These are phyloP conservation scores for Cyclotella distinguenda DNA, from an alignment of 108 stramenopile species.

Conservation along the genomic window DNA sequence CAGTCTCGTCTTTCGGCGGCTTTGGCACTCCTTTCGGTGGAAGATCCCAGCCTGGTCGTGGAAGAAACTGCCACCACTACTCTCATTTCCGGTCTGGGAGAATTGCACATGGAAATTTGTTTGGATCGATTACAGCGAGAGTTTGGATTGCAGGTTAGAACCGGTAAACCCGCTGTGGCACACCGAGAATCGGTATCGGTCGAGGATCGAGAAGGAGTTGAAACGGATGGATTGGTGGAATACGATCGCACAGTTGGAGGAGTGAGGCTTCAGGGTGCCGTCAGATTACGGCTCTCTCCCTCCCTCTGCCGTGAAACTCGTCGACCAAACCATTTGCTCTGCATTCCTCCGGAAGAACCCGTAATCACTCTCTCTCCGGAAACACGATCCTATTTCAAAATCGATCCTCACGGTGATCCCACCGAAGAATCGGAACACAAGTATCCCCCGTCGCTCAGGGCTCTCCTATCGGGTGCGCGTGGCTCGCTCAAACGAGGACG, in stretches of 20 bases:
- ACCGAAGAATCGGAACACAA: slow-evolving; percentile 55
- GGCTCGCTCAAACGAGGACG: slow-evolving; percentile 80
- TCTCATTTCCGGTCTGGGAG: slow-evolving; percentile 80
- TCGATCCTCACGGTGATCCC: slow-evolving; percentile 47
- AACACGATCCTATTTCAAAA: slow-evolving; percentile 58
- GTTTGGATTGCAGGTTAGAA: slow-evolving; percentile 68
- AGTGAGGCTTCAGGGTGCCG: slow-evolving; percentile 67
- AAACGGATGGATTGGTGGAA: slow-evolving; percentile 68
- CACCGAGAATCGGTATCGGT: slow-evolving; percentile 73
- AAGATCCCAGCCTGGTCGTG: slow-evolving; percentile 86
- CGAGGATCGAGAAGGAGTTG: slow-evolving; percentile 42
- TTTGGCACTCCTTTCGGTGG: slow-evolving; percentile 62
- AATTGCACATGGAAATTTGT: slow-evolving; percentile 86
- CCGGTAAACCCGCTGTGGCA: slow-evolving; percentile 78
- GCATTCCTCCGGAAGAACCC: slow-evolving; percentile 64
- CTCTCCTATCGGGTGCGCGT: slow-evolving; percentile 71
- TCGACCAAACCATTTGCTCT: slow-evolving; percentile 27
- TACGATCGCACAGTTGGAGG: slow-evolving; percentile 82
- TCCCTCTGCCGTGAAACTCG: slow-evolving; percentile 4
- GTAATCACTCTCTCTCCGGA: slow-evolving; percentile 59
- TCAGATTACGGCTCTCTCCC: slow-evolving; percentile 59
- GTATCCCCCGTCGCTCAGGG: slow-evolving; percentile 54
- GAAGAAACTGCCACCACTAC: slow-evolving; percentile 81
- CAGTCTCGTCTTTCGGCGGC: slow-evolving; percentile 69
- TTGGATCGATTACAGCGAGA: slow-evolving; percentile 79